Evolutionary conservation across 139 green algal species (phyloP), one percentile per base, ranked within the genome.

Genomic region (Micromonas commoda): DNA sequence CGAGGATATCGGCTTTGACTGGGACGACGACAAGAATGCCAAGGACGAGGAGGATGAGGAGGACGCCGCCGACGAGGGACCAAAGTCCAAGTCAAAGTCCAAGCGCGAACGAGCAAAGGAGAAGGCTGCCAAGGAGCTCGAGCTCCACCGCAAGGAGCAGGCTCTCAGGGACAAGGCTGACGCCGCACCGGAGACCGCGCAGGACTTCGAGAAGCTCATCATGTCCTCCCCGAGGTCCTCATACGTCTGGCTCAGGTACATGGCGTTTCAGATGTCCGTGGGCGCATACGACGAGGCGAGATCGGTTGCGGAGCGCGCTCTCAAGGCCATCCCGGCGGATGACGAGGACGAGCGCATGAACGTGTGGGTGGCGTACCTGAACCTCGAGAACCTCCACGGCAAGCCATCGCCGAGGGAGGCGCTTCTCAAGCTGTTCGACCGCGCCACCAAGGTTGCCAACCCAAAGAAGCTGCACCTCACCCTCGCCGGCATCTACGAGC

Each of bases 201-300:
- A 77, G 0, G 94, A 95, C 6, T 98, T 89, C 79, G 95, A 99
- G 86, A 82, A 82, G 76, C 82, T 93, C 32, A 45, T 94, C 77
- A 68, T 96, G 77, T 80, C 85, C 0, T 89, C 84, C 0, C 93
- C 95, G 33, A 91, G 91, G 85, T 88, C 71, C 79, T 90, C 80
- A 51, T 97, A 89, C 64, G 67, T 94, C 26, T 99, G 95, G 95
- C 92, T 98, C 54, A 87, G 91, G 77, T 98, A 93, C 91, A 96
- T 99, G 88, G 93, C 95, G 1, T 92, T 90, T 83, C 84, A 91
- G n/a, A 85, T 97, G 29, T 82, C 73, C 16, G 82, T 94, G 66
- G 91, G 91, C 0, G 92, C 97, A 60, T 72, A 89, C 2, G 89
- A 91, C 45, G 82, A 89, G 70, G 92, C 87, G 70, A 84, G 92